A percentile compares a stretch with the other conserved stretches of the same genome.
phyloP scores from a whole-genome alignment of 805 yeast genomes.

The Kockiozyma suomiensis region DNA sequence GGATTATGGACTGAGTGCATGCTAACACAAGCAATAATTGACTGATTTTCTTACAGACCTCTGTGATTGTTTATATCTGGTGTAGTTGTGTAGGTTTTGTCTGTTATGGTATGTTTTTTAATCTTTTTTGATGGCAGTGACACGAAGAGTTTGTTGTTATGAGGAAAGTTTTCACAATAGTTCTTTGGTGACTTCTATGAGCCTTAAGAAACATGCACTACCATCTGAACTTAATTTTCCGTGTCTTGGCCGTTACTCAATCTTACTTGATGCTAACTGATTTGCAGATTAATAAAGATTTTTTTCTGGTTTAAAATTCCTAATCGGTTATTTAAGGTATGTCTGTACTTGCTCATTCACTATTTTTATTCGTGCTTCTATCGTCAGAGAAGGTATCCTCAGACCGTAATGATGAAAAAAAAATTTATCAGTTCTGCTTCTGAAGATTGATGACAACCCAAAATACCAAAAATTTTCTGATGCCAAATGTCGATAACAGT shows the following conservation, averaged over 20 bases:
- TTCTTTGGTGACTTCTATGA: conserved; percentile 54
- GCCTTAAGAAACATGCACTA: conserved; percentile 95
- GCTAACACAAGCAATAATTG: not conserved
- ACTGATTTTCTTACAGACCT: not conserved
- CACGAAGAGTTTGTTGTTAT: conserved; percentile 5
- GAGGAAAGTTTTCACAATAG: conserved; percentile 40
- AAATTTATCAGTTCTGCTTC: conserved; percentile 91
- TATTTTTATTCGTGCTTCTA: not conserved
- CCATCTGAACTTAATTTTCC: conserved; percentile 73
- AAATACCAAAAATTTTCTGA: conserved; percentile 21
- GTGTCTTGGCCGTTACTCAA: conserved; percentile 14
- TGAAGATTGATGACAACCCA: conserved; percentile 51
- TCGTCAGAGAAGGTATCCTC: conserved; percentile 13
- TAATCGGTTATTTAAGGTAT: too few species aligned
- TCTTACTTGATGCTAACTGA: not conserved
- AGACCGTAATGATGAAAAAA: conserved; percentile 73
- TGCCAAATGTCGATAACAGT: not conserved
- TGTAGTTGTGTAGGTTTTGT: too few species aligned
- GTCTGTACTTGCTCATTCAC: not conserved
- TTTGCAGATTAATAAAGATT: not conserved
- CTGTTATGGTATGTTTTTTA: conserved; percentile 1
- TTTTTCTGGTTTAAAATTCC: too few species aligned
- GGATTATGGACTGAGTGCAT: not conserved
- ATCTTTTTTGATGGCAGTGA: too few species aligned
- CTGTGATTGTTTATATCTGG: not conserved